Percentiles rank a stretch among this genome's conserved stretches.
phyloP scores from a whole-genome alignment of 371 early-diverging fungal genomes.

The Circinella minor region DNA sequence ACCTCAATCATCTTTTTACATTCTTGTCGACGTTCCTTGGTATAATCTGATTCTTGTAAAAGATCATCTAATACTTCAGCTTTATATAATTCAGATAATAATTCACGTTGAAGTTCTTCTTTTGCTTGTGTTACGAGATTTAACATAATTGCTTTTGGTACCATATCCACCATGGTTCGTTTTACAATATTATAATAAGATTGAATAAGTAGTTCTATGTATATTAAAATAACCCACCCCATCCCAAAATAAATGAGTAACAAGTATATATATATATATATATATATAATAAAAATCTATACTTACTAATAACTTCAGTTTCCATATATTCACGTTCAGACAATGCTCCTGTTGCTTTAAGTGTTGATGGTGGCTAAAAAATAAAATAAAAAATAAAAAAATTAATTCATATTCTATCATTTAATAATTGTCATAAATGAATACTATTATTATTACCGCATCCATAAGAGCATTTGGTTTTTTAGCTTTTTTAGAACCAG shows the following conservation, averaged over 20 bases:
- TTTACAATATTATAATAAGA: slow-evolving; percentile 98
- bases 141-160: slow-evolving; percentile 99
- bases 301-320: slow-evolving; percentile 96
- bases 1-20: slow-evolving; percentile 97
- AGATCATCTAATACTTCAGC: slow-evolving; percentile 88
- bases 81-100: slow-evolving; percentile 96
- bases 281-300: neutral
- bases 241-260: neutral
- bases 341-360: slow-evolving; percentile 93
- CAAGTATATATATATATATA: neutral
- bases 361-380: slow-evolving; percentile 84
- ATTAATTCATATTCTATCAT: slow-evolving; percentile 12
- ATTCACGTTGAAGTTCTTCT: slow-evolving; percentile 93
- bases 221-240: neutral
- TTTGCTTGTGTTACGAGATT: slow-evolving; percentile 93
- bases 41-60: slow-evolving; percentile 94
- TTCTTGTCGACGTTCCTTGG: slow-evolving; percentile 90
- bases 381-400: neutral
- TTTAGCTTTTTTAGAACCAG: slow-evolving; percentile 77
- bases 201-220: slow-evolving; percentile 84
- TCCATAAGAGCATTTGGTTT: slow-evolving; percentile 67
- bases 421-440: slow-evolving; percentile 55
- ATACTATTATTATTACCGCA: too few species aligned
- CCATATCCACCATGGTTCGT: slow-evolving; percentile 96
- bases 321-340: slow-evolving; percentile 97